These are phyloP conservation scores for Ganoderma multipileum DNA, from an alignment of 1,284 basidiomycete genomes.

Conservation along the genomic window DNA sequence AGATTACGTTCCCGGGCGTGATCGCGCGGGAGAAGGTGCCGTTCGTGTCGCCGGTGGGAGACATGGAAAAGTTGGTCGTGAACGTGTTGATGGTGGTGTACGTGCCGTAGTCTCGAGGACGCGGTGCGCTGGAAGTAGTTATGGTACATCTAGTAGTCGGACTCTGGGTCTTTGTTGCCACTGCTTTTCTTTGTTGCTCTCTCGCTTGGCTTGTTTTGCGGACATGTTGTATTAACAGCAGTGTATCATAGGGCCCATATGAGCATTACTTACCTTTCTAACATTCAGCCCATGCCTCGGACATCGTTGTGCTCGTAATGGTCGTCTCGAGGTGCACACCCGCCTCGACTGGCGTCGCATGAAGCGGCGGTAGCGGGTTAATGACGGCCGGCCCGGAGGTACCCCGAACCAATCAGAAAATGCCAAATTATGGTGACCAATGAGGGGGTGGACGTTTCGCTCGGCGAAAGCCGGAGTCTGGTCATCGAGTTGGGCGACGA, in stretches of 20 bases:
- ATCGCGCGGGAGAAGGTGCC: slow-evolving; percentile 73
- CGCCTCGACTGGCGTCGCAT: background rate
- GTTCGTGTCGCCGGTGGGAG: slow-evolving; percentile 63
- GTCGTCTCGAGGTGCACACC: background rate
- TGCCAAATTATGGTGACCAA: slow-evolving; percentile 21
- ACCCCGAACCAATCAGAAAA: slow-evolving; percentile 10
- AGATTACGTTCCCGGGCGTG: slow-evolving; percentile 48
- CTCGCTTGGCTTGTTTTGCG: slow-evolving; percentile 22
- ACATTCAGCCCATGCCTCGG: background rate
- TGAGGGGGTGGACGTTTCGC: slow-evolving; percentile 24
- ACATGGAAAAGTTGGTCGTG: slow-evolving; percentile 75
- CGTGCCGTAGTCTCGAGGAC: slow-evolving; percentile 51
- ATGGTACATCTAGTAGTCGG: slow-evolving; percentile 8
- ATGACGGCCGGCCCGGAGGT: background rate
- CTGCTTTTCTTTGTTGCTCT: slow-evolving; percentile 19
- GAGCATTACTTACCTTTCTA: background rate
- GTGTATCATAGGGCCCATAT: slow-evolving; percentile 28
- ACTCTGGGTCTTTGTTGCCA: slow-evolving; percentile 7
- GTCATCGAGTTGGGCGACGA: slow-evolving; percentile 35
- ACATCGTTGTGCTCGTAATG: background rate
- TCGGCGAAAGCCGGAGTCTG: slow-evolving; percentile 38
- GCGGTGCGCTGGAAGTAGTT: background rate
- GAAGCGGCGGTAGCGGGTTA: background rate
- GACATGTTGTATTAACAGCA: slow-evolving; percentile 33
- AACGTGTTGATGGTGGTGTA: slow-evolving; percentile 75